Evolutionary conservation across 495 filamentous ascomycete species (phyloP), one percentile per base, ranked within the genome.

Genomic region (Neohortaea acidophila): DNA sequence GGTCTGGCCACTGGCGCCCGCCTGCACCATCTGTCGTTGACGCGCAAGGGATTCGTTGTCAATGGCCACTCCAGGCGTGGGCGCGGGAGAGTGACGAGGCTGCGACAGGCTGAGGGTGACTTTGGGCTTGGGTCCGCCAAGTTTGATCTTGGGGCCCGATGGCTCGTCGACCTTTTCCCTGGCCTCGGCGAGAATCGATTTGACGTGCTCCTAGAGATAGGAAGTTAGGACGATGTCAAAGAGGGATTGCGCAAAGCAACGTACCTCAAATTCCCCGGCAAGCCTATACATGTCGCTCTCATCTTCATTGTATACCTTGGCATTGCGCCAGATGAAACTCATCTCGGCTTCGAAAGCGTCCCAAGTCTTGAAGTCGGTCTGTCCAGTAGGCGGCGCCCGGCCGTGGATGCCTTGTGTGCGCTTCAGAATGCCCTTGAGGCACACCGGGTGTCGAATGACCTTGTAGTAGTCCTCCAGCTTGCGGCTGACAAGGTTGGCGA

Each of bases 251-350:
- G 14, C 19, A 30, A 17, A 3, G 15, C 19, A 13, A 30, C 68
- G 36, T 62, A 82, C 83, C 69, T 91, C 72, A 10, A 94, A 67
- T 22, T 82, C 68, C 14, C 71, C 70, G 14, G 82, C 81, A 39
- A 84, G 64, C 14, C 66, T 60, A 35, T 68, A 77, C 26, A 93
- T 79, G 12, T 77, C 73, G 49, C 85, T 92, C 2, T 69, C 80
- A 48, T 91, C 84, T 50, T 91, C 84, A 48, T 94, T 94, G 58
- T 85, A 94, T 21, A 74, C 70, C 34, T 76, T 73, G 3, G 85
- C 86, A 59, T 94, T 94, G 25, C 66, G 70, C 81, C 84, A 91
- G 21, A 93, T 77, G 38, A 77, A 69, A 45, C 68, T 75, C 31
- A 81, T 64, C 41, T 79, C 81, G 10, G 79, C 71, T 56, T 85